Evolutionary conservation across 257 asterid species (phyloP).

Genomic region (Primulina huaijiensis): DNA sequence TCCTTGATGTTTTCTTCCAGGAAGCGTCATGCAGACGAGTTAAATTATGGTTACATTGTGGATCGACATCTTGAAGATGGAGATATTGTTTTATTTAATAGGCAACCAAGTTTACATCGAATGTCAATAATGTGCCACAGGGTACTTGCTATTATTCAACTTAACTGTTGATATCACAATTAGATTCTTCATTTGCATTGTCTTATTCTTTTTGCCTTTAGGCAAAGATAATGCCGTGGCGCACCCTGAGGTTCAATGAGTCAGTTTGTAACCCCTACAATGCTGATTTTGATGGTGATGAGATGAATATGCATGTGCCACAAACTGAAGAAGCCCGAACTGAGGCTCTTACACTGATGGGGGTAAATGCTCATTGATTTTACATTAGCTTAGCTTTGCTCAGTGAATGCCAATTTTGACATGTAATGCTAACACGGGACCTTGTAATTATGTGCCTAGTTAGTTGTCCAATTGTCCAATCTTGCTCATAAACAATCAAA

Average conservation of each 20-base stretch:
- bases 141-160: conserved; percentile 42
- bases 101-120: conserved; percentile 97
- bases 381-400: conserved; percentile 6
- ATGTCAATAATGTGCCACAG: conserved; percentile 96
- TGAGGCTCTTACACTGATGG: conserved; percentile 94
- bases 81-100: conserved; percentile 72
- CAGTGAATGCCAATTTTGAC: background rate
- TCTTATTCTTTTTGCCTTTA: conserved; percentile 31
- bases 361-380: conserved; percentile 47
- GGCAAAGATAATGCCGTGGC: conserved; percentile 99
- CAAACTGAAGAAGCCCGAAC: conserved; percentile 98
- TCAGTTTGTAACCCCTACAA: conserved; percentile 98
- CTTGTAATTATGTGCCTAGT: background rate
- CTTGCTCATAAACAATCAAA: background rate
- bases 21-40: conserved; percentile 74
- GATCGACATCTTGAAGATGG: conserved; percentile 94
- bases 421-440: background rate
- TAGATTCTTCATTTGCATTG: conserved; percentile 23
- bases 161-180: background rate
- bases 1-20: conserved; percentile 50
- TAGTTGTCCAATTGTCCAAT: conserved; percentile 5
- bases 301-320: conserved; percentile 99
- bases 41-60: conserved; percentile 77
- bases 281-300: conserved; percentile 99
- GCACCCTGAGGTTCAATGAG: conserved; percentile 93